Evolutionary conservation across 345 rosid genomes (phyloP).

Genomic region (Corymbia maculata): DNA sequence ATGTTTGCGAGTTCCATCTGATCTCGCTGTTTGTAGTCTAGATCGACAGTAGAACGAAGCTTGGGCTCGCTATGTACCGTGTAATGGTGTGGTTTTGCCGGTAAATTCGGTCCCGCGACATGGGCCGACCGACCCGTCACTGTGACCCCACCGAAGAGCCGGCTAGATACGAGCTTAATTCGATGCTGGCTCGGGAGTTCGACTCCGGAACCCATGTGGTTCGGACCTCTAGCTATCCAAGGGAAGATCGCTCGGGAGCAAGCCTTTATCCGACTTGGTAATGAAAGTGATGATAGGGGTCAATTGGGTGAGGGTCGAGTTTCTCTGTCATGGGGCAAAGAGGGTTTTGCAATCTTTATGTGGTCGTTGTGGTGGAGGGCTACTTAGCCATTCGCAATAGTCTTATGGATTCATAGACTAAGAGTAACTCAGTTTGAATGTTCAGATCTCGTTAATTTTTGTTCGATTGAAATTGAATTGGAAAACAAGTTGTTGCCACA

Average conservation of each 20-base stretch:
- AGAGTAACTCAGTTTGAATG: too few species aligned
- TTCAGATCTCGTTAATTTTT: too few species aligned
- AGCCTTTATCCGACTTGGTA: neutral
- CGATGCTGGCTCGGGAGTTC: neutral
- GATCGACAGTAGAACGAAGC: neutral
- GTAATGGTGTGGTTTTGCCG: neutral
- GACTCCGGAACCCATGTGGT: rapidly evolving
- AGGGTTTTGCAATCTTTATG: too few species aligned
- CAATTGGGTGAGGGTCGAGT: too few species aligned
- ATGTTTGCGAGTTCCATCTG: neutral
- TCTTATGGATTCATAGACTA: too few species aligned
- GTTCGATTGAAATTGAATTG: too few species aligned
- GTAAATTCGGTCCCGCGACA: neutral
- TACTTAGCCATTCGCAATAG: neutral
- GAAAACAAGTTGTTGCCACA: too few species aligned
- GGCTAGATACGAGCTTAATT: neutral
- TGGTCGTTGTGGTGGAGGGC: neutral
- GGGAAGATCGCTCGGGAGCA: neutral
- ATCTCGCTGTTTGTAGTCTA: neutral
- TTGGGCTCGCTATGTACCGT: neutral
- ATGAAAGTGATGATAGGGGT: neutral
- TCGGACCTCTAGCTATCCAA: neutral
- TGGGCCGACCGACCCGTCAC: neutral
- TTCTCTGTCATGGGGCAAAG: neutral
- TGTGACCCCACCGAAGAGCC: neutral